Evolutionary conservation across 495 filamentous ascomycete genomes (phyloP).

Genomic region (Penicillium alfredii): DNA sequence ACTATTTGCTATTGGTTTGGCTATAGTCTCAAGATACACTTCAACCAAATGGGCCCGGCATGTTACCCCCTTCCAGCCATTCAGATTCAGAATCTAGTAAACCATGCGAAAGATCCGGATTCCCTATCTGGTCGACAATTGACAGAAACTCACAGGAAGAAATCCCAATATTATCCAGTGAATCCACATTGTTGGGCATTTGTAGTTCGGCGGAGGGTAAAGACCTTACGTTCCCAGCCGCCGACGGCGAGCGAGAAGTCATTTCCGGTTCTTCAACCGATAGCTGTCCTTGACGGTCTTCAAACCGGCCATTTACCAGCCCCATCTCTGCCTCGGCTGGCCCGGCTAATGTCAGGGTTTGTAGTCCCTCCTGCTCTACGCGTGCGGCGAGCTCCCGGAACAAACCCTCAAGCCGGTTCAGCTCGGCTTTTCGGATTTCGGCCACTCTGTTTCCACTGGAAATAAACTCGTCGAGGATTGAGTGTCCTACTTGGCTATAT

Average conservation of each 20-base stretch:
- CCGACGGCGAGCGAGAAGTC: too few relatives aligned
- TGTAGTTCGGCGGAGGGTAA: neutral
- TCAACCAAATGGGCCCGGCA: too few relatives aligned
- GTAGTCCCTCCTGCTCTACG: conserved; percentile 13
- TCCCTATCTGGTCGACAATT: conserved; percentile 28
- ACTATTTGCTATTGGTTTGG: too few relatives aligned
- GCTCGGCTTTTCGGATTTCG: conserved; percentile 21
- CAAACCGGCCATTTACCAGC: too few relatives aligned
- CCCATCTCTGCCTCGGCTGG: too few relatives aligned
- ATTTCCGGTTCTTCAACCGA: too few relatives aligned
- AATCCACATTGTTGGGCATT: conserved; percentile 10
- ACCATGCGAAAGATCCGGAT: too few relatives aligned
- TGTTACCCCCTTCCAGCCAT: too few relatives aligned
- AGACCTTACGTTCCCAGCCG: too few relatives aligned
- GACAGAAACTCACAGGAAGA: conserved; percentile 28
- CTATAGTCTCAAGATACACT: too few relatives aligned
- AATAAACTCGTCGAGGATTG: conserved; percentile 35
- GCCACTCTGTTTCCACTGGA: conserved; percentile 27
- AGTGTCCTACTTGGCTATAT: conserved; percentile 15
- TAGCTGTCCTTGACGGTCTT: too few relatives aligned
- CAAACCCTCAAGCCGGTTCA: conserved; percentile 18
- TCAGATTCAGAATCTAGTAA: too few relatives aligned
- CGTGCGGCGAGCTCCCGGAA: conserved; percentile 18
- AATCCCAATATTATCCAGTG: conserved; percentile 26
- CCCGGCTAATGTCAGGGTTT: conserved; percentile 11